phyloP scores from a whole-genome alignment of 2,329 filamentous ascomycete species.

The Rhinocladiella similis region DNA sequence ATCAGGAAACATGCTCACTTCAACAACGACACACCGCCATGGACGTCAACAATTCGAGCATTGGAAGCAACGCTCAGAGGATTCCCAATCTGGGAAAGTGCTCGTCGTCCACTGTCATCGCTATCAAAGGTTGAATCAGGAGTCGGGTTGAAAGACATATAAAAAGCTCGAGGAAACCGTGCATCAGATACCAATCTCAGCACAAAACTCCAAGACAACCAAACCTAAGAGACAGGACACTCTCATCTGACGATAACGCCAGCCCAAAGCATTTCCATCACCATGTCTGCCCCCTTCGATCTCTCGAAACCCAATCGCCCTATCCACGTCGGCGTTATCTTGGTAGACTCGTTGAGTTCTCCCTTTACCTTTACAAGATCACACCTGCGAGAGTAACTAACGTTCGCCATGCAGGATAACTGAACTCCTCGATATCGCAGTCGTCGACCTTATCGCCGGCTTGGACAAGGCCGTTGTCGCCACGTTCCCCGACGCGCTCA shows the following conservation, averaged over 20 bases:
- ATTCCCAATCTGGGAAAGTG: too few species aligned
- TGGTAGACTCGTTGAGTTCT: neutral
- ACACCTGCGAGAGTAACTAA: neutral
- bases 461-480: slow-evolving; percentile 27
- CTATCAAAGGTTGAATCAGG: too few species aligned
- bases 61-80: too few species aligned
- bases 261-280: neutral
- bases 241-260: neutral
- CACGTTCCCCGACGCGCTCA: slow-evolving; percentile 12
- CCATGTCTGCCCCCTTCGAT: neutral
- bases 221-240: neutral
- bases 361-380: neutral
- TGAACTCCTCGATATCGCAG: slow-evolving; percentile 28
- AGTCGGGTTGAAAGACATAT: too few species aligned
- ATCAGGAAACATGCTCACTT: neutral
- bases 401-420: neutral
- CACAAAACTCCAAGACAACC: too few species aligned
- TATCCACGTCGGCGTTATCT: neutral
- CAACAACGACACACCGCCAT: neutral
- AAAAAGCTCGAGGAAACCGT: too few species aligned
- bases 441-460: slow-evolving; percentile 32
- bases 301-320: neutral
- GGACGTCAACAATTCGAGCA: too few species aligned
- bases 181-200: neutral
- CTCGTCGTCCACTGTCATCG: too few species aligned